A percentile compares a stretch with the other conserved stretches of the same genome.
Evolutionary conservation across 208 protist genomes (phyloP).

Genomic region (Giardia duodenalis): DNA sequence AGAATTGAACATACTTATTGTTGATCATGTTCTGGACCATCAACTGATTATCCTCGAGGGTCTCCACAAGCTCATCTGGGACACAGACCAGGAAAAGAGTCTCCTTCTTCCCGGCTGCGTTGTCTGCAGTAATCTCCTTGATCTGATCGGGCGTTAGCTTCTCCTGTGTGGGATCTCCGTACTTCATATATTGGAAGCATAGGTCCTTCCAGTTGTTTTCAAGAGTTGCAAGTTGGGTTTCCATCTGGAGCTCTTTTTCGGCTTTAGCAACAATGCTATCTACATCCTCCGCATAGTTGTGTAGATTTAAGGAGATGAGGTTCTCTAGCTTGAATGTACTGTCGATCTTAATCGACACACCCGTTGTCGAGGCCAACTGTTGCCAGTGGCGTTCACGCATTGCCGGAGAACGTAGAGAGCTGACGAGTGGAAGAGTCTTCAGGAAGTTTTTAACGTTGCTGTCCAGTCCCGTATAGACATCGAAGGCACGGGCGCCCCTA

Average conservation of each 20-base stretch:
- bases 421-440: conserved; percentile 69
- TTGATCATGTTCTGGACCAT: conserved; percentile 12
- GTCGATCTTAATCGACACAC: conserved; percentile 16
- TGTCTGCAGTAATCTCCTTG: too few species aligned
- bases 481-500: background rate
- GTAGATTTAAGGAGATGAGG: conserved; percentile 34
- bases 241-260: conserved; percentile 36
- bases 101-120: background rate
- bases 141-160: background rate
- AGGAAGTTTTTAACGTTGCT: conserved; percentile 76
- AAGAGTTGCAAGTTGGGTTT: background rate
- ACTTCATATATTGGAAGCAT: background rate
- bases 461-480: conserved; percentile 63
- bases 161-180: background rate
- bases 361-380: conserved; percentile 3
- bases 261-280: conserved; percentile 34
- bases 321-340: conserved; percentile 37
- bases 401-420: conserved; percentile 11
- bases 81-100: background rate
- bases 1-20: conserved; percentile 13
- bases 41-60: conserved; percentile 25
- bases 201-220: conserved; percentile 25
- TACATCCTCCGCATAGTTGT: conserved; percentile 39
- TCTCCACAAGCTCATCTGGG: conserved; percentile 27
- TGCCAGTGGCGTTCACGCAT: conserved; percentile 40